phyloP scores from a whole-genome alignment of 768 basidiomycete genomes.

The Postia placenta region DNA sequence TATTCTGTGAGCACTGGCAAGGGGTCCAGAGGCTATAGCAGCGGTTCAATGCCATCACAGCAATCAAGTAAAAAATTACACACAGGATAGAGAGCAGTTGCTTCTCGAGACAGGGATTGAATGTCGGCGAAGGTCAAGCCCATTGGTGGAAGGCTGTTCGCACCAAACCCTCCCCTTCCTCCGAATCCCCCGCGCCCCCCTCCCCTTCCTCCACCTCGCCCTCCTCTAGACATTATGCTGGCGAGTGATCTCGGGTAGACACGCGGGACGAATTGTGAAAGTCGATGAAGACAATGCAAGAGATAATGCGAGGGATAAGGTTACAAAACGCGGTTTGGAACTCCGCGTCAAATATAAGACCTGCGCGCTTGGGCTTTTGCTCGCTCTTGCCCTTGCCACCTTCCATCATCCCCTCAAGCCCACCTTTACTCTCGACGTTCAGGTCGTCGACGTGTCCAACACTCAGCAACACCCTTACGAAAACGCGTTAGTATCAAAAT shows the following conservation, averaged over 20 bases:
- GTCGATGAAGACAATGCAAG: not conserved
- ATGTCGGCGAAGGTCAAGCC: slow-evolving; percentile 78
- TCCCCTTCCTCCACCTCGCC: slow-evolving; percentile 39
- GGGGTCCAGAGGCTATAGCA: slow-evolving; percentile 54
- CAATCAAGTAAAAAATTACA: no score
- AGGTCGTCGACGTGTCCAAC: not conserved
- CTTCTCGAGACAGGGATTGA: slow-evolving; percentile 70
- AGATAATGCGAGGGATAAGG: slow-evolving; percentile 3
- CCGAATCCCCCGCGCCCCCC: slow-evolving; percentile 61
- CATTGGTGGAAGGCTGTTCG: slow-evolving; percentile 53
- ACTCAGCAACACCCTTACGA: not conserved
- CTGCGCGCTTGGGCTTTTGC: slow-evolving; percentile 8
- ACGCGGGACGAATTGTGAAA: not conserved
- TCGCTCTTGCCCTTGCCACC: slow-evolving; percentile 25
- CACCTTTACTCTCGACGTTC: slow-evolving; percentile 7
- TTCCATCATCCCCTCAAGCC: slow-evolving; percentile 21
- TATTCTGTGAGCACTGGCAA: slow-evolving; percentile 67
- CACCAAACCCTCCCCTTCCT: slow-evolving; percentile 37
- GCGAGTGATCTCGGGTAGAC: not conserved
- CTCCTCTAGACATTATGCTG: slow-evolving; percentile 45
- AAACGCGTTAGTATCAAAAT: slow-evolving; percentile 38
- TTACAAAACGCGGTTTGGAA: slow-evolving; percentile 9
- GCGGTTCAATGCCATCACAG: not conserved
- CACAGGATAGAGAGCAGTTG: slow-evolving; percentile 77
- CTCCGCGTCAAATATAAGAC: slow-evolving; percentile 14